Evolutionary conservation across 108 stramenopile species (phyloP).

Genomic region (Bacterosira constricta): DNA sequence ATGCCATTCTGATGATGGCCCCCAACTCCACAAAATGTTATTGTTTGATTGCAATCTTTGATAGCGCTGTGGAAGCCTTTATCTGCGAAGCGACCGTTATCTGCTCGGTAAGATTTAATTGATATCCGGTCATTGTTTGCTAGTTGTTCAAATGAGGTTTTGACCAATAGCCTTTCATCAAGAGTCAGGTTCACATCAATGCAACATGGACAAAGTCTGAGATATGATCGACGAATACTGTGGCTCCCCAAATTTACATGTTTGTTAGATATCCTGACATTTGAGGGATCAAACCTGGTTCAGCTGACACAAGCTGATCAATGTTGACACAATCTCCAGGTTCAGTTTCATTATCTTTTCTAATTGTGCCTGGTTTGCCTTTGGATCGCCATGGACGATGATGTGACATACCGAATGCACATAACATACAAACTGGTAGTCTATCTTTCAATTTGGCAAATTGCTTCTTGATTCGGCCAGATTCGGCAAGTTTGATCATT

Average conservation of each 20-base stretch:
- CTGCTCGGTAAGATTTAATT: conserved; percentile 15
- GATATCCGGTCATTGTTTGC: background rate
- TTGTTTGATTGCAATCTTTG: background rate
- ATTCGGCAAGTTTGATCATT: background rate
- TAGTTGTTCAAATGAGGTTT: conserved; percentile 46
- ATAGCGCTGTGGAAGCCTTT: background rate
- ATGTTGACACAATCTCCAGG: conserved; percentile 55
- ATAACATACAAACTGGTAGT: background rate
- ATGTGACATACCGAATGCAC: background rate
- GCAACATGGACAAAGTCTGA: conserved; percentile 24
- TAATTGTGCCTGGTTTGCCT: background rate
- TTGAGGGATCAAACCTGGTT: conserved; percentile 56
- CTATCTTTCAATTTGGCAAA: background rate
- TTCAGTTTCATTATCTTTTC: background rate
- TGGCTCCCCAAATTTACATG: conserved; percentile 33
- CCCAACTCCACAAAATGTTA: conserved; percentile 38
- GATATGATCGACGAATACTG: conserved; percentile 60
- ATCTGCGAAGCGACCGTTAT: conserved; percentile 29
- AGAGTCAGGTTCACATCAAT: conserved; percentile 26
- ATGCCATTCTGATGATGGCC: conserved; percentile 60
- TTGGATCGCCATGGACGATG: background rate
- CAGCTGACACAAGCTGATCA: conserved; percentile 49
- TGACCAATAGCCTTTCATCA: conserved; percentile 43
- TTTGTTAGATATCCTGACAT: conserved; percentile 41
- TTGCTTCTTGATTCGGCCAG: background rate